phyloP scores from a whole-genome alignment of 1,284 basidiomycete genomes.

The Cutaneotrichosporon dermatis region DNA sequence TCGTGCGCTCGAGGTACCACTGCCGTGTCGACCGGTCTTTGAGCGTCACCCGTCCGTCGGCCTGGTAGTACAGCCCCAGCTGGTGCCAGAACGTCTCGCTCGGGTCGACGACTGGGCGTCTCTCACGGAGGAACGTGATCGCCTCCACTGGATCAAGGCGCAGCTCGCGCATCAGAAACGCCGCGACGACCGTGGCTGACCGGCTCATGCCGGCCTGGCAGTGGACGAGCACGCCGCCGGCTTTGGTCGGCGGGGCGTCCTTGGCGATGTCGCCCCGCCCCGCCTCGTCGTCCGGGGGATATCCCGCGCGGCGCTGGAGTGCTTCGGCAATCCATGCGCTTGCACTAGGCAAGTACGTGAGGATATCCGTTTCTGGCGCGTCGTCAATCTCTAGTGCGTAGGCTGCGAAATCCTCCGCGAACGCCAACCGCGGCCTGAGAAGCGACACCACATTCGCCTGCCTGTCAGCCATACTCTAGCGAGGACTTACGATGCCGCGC shows the following conservation, averaged over 20 bases:
- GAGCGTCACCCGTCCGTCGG: slow-evolving; percentile 64
- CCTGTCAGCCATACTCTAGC: not conserved
- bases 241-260: slow-evolving; percentile 51
- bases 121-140: slow-evolving; percentile 61
- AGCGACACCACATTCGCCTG: slow-evolving; percentile 45
- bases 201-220: slow-evolving; percentile 82
- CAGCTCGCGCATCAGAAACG: slow-evolving; percentile 73
- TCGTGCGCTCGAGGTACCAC: slow-evolving; percentile 72
- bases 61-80: slow-evolving; percentile 68
- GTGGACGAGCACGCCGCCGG: slow-evolving; percentile 73
- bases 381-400: slow-evolving; percentile 48
- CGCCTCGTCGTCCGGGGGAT: not conserved
- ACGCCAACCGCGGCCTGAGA: slow-evolving; percentile 37
- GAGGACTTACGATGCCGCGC: slow-evolving; percentile 39
- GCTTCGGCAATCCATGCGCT: slow-evolving; percentile 75
- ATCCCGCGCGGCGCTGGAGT: slow-evolving; percentile 45
- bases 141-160: slow-evolving; percentile 63
- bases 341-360: slow-evolving; percentile 67
- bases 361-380: slow-evolving; percentile 57
- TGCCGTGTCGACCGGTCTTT: slow-evolving; percentile 66
- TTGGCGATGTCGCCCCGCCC: slow-evolving; percentile 3
- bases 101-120: slow-evolving; percentile 66
- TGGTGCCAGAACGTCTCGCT: slow-evolving; percentile 73
- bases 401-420: slow-evolving; percentile 31
- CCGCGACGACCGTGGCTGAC: slow-evolving; percentile 72